Evolutionary conservation across 176 grass and related monocot species (phyloP).

Genomic region (Aegilops tauschii): DNA sequence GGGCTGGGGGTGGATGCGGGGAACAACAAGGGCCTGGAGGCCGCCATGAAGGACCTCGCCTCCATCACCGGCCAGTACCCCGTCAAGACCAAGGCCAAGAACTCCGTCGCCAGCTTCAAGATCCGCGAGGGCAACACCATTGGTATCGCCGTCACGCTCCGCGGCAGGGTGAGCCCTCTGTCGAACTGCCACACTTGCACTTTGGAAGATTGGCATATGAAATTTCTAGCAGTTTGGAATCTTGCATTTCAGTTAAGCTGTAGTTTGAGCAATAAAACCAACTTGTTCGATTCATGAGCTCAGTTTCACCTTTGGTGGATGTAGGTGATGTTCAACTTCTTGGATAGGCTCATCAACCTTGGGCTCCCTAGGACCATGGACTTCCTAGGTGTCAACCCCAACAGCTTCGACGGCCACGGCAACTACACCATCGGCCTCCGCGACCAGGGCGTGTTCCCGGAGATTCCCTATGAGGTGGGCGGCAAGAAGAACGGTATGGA

Average conservation of each 20-base stretch:
- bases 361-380: conserved; percentile 82
- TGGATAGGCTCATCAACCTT: conserved; percentile 95
- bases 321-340: conserved; percentile 86
- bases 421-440: conserved; percentile 73
- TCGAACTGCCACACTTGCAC: background rate
- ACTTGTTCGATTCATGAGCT: background rate
- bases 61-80: conserved; percentile 78
- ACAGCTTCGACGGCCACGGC: conserved; percentile 79
- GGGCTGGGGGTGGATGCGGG: conserved; percentile 83
- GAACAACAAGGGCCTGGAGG: conserved; percentile 77
- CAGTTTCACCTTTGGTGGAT: background rate
- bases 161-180: conserved; percentile 52
- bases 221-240: background rate
- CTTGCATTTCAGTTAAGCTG: background rate
- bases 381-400: conserved; percentile 80
- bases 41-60: conserved; percentile 77
- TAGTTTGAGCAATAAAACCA: too few relatives aligned
- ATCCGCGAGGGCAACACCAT: conserved; percentile 75
- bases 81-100: conserved; percentile 76
- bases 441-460: conserved; percentile 83
- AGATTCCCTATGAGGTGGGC: conserved; percentile 77
- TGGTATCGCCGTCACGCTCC: conserved; percentile 83
- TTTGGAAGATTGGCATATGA: conserved; percentile 1
- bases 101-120: conserved; percentile 92
- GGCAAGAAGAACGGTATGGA: conserved; percentile 93